Evolutionary conservation across 1,139 yeast species (phyloP).

Genomic region (Candida tetrigidarum): DNA sequence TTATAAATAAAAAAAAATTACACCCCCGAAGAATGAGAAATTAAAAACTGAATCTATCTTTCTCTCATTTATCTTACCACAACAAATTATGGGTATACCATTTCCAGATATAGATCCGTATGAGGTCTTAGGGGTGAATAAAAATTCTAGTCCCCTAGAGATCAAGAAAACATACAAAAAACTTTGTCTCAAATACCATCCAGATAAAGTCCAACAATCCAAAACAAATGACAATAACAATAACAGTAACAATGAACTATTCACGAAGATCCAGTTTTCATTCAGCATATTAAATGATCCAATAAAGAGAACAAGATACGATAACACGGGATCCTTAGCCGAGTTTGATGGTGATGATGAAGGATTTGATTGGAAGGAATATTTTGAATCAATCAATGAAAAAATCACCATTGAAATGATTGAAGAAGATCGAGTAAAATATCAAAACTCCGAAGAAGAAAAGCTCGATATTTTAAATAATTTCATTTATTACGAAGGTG

Average conservation of each 20-base stretch:
- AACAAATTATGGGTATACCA: slow-evolving; percentile 35
- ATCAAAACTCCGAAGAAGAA: slow-evolving; percentile 74
- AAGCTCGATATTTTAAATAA: slow-evolving; percentile 61
- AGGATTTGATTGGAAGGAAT: slow-evolving; percentile 64
- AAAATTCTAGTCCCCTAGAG: slow-evolving; percentile 50
- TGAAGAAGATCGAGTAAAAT: slow-evolving; percentile 66
- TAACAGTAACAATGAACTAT: slow-evolving; percentile 40
- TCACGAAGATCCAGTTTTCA: slow-evolving; percentile 77
- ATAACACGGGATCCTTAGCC: slow-evolving; percentile 66
- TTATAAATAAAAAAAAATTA: slow-evolving; percentile 1
- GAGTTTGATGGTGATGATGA: slow-evolving; percentile 42
- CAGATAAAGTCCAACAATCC: slow-evolving; percentile 66
- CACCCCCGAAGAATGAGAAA: too few species aligned
- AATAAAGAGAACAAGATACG: slow-evolving; percentile 59
- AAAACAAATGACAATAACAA: slow-evolving; percentile 27
- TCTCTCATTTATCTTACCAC: neutral
- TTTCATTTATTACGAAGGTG: slow-evolving; percentile 68
- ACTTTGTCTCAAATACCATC: slow-evolving; percentile 72
- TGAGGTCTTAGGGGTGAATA: slow-evolving; percentile 51
- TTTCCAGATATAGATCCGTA: slow-evolving; percentile 72
- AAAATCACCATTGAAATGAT: slow-evolving; percentile 76
- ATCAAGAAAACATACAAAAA: slow-evolving; percentile 76
- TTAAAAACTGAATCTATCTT: slow-evolving; percentile 1
- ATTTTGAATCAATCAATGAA: slow-evolving; percentile 60
- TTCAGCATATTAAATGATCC: slow-evolving; percentile 71